These are phyloP conservation scores for Cutaneotrichosporon sp. DNA, from an alignment of 1,284 basidiomycete genomes.

Conservation along the genomic window DNA sequence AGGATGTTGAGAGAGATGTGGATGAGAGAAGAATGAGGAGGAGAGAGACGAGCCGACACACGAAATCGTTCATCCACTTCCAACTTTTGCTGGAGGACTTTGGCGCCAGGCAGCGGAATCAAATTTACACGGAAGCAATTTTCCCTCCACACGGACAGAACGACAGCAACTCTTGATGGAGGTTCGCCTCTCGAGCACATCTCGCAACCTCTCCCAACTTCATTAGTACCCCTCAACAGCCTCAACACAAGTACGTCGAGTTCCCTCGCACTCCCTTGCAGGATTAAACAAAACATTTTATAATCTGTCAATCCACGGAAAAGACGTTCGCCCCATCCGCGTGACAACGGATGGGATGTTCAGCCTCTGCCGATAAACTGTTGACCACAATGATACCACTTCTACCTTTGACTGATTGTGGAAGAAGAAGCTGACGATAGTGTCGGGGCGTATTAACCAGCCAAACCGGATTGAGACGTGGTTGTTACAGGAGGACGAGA, in stretches of 20 bases:
- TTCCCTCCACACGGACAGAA: constrained; percentile 3
- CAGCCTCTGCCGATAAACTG: constrained; percentile 35
- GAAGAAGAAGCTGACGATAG: constrained; percentile 11
- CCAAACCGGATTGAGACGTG: constrained; percentile 78
- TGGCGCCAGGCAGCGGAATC: not conserved
- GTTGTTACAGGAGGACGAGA: constrained; percentile 85
- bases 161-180: too few species aligned
- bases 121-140: not conserved
- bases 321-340: constrained; percentile 31
- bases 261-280: constrained; percentile 8
- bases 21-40: not conserved
- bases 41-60: not conserved
- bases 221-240: too few species aligned
- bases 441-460: constrained; percentile 67
- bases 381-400: constrained; percentile 28
- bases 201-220: too few species aligned
- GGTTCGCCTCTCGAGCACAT: not conserved
- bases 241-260: not conserved
- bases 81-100: not conserved
- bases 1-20: not conserved
- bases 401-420: constrained; percentile 17
- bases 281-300: constrained; percentile 47
- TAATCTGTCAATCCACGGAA: constrained; percentile 59
- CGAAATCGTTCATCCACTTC: not conserved
- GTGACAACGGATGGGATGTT: constrained; percentile 15